Evolutionary conservation across 2,329 filamentous ascomycete genomes (phyloP), one percentile per base, ranked within the genome.

Genomic region (Aspergillus neoniger): DNA sequence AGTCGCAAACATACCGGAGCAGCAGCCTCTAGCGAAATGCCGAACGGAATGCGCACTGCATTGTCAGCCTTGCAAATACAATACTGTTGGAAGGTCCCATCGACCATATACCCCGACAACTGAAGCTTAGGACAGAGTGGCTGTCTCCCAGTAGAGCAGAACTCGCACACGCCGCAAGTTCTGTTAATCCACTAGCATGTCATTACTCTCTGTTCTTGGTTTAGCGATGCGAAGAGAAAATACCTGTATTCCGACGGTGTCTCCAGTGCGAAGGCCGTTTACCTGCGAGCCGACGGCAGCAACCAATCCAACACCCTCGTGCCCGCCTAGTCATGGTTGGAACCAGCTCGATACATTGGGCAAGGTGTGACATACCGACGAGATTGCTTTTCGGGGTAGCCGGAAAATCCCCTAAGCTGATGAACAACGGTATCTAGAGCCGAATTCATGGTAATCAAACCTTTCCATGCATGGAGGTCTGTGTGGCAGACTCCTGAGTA

Each of bases 31-130:
- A 96, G 87, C 60, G 86, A 82, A 63, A 89, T 85, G 32, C 89
- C 86, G 76, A 92, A 88, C 65, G 91, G 91, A 64, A 97, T 90
- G 67, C 89, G 87, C 25, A 92, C 91, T 17, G 95, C 87, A 76
- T 96, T 91, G 23, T 88, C 87, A 19, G 92, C 92, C 77, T 96
- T 96, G 69, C 88, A 92, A 64, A 96, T 85, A 76, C 85, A 86
- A 81, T 96, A 97, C 81, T 96, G 88, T 81, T 97, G 93, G 85
- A 97, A 97, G 54, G 88, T 88, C 43, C 93, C 93, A 76, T 96
- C 91, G 74, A 96, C 91, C 9, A 91, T 96, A 82, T 95, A 96
- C 57, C 93, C 93, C 1, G 91, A 95, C 47, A 96, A 85, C 32
- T 86, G 80, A 21, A 90, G 86, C 63, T 90, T 81, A 14, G 84